Evolutionary conservation across 2,329 filamentous ascomycete genomes (phyloP).

Genomic region (Diaporthe vexans): DNA sequence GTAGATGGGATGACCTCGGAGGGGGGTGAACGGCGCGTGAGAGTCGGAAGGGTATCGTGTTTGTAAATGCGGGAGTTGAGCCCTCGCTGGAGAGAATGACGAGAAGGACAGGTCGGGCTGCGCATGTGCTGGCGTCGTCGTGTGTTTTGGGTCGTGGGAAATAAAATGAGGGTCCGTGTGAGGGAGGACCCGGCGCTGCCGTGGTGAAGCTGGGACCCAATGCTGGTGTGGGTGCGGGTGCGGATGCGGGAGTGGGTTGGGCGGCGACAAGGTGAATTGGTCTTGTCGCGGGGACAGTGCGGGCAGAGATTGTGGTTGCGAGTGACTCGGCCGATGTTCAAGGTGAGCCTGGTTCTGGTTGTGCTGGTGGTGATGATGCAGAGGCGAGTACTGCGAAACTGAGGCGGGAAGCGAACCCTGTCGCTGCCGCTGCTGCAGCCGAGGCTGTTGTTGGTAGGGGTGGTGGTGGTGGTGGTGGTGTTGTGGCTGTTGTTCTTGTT

Average conservation of each 20-base stretch:
- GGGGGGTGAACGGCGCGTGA: neutral
- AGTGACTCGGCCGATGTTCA: constrained; percentile 32
- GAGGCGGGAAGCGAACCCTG: constrained; percentile 37
- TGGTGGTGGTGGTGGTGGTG: no score
- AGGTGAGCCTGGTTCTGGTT: constrained; percentile 16
- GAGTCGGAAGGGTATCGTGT: constrained; percentile 12
- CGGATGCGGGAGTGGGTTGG: constrained; percentile 16
- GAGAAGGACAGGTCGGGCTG: constrained; percentile 29
- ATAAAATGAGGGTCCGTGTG: constrained; percentile 42
- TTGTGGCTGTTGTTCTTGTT: no score
- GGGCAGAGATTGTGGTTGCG: constrained; percentile 30
- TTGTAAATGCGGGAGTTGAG: constrained; percentile 7
- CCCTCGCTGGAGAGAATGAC: constrained; percentile 32
- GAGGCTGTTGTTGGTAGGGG: neutral
- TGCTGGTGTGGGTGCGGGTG: constrained; percentile 27
- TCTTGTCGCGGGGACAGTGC: constrained; percentile 31
- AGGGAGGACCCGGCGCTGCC: constrained; percentile 41
- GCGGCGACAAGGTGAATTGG: constrained; percentile 29
- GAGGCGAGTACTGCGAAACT: constrained; percentile 37
- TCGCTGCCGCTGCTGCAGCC: constrained; percentile 25
- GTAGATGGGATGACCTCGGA: constrained; percentile 14
- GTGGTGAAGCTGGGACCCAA: constrained; percentile 35
- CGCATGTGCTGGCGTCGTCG: constrained; percentile 23
- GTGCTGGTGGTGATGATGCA: constrained; percentile 18
- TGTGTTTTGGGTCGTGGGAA: constrained; percentile 39